Base-by-base conservation (phyloP, 2,329 filamentous ascomycete genomes). In the Botrytis pseudocinerea region DNA sequence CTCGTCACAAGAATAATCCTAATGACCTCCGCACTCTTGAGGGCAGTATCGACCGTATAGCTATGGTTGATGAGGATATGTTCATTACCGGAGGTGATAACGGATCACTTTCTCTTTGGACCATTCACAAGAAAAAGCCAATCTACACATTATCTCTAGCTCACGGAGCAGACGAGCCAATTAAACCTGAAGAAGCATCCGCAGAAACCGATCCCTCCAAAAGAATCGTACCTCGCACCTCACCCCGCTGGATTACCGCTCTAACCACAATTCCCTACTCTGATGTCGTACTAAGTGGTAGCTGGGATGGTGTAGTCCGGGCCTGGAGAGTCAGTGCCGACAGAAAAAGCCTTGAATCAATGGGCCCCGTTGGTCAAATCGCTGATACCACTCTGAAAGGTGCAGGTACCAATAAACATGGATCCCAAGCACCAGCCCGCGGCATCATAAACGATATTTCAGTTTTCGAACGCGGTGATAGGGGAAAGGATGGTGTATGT, bases 11-110 rank as follows among this genome's bases (percentile, higher is more conserved):
- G 32, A 70, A 81, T 74, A 65, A 72, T 22, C 76, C 86, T 18
- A 63, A 57, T 22, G 83, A 87, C 76, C 84, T 86, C 5, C 75
- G 69, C 16, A 76, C 76, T 75, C 84, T 87, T 61, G 90, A 98
- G 82, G 95, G 94, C 72, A 97, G 92, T 80, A 95, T 98, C 83
- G 96, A 99, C 82, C 91, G 94, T 74, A 90, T 98, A 40, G 92
- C 95, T 73, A 94, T 97, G 85, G 88, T 99, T 80, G 96, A 92
- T 83, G 94, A 92, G 79, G 91, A 91, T 80, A 92, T 91, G 35
- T 99, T 98, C 80, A 91, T 99, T 75, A 99, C 96, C 0, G 96
- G 95, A 35, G 93, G 93, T 73, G 95, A 99, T 83, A 97, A 96
- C 78, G 96, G 96, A 70, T 89, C 91, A 9, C 85, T 99, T 69